Evolutionary conservation across 2,329 filamentous ascomycete genomes (phyloP).

Genomic region (Stromatinia cepivora): DNA sequence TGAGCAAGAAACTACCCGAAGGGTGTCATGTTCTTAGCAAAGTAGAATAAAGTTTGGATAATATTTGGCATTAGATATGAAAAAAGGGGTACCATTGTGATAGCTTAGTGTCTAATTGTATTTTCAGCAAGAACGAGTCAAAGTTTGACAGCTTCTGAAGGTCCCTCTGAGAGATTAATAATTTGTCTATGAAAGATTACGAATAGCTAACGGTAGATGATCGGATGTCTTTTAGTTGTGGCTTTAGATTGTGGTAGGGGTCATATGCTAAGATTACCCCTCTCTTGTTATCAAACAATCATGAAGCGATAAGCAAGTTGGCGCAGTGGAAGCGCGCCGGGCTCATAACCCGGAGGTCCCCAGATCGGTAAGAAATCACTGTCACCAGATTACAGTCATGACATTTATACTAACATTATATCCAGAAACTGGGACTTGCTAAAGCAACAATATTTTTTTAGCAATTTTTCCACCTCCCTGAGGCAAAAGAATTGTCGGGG

Average conservation of each 20-base stretch:
- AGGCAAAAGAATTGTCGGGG: too few species aligned
- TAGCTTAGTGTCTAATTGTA: not conserved
- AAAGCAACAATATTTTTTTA: not conserved
- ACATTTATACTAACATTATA: too few species aligned
- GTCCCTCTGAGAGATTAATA: not conserved
- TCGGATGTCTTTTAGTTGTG: not conserved
- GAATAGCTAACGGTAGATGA: not conserved
- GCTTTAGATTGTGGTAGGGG: rapidly evolving
- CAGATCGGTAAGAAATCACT: too few species aligned
- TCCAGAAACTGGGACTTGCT: constrained; percentile 38
- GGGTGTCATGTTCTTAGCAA: not conserved
- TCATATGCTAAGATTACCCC: rapidly evolving
- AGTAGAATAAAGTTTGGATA: not conserved
- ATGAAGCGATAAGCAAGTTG: constrained; percentile 38
- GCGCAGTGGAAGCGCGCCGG: constrained; percentile 44
- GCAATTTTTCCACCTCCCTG: not conserved
- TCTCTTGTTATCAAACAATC: not conserved
- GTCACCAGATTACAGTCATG: too few species aligned
- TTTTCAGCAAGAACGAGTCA: not conserved
- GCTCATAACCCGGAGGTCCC: constrained; percentile 45
- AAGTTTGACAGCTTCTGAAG: not conserved
- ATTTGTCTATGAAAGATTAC: not conserved
- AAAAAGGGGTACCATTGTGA: not conserved
- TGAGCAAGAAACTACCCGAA: not conserved
- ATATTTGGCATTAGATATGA: not conserved